Conservation (phyloP, 768 basidiomycete genomes). For the Pleurotus giganteus region DNA sequence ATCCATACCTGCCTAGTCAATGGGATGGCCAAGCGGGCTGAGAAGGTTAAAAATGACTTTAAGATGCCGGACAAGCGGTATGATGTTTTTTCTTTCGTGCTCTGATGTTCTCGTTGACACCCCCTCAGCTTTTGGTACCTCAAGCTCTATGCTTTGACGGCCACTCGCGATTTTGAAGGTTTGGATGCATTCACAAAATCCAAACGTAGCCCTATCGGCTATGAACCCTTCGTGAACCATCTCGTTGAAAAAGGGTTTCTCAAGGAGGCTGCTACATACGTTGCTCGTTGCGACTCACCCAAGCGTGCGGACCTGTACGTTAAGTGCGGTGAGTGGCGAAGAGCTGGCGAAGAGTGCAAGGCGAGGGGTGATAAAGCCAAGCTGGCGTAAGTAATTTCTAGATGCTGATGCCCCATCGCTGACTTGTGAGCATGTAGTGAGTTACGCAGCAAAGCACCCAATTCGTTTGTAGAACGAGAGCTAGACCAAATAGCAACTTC, state of each 20-base stretch:
- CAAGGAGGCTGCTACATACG: constrained; percentile 77
- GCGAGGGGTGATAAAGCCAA: constrained; percentile 82
- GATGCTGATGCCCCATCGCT: not conserved
- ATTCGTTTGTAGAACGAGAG: constrained; percentile 77
- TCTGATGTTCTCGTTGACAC: constrained; percentile 5
- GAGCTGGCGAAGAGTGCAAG: constrained; percentile 87
- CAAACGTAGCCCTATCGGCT: constrained; percentile 92
- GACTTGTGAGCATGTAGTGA: constrained; percentile 44
- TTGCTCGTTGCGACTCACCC: constrained; percentile 80
- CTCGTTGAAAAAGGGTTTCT: constrained; percentile 70
- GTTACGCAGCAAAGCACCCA: constrained; percentile 71
- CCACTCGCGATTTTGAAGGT: constrained; percentile 80
- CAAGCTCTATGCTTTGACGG: constrained; percentile 81
- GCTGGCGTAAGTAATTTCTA: constrained; percentile 64
- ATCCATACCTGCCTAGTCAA: constrained; percentile 75
- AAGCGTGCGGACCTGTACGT: constrained; percentile 86
- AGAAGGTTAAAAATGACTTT: constrained; percentile 86
- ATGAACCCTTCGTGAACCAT: constrained; percentile 84
- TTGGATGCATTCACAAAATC: constrained; percentile 85
- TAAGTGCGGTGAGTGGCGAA: constrained; percentile 85
- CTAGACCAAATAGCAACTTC: constrained; percentile 60
- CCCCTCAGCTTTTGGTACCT: constrained; percentile 84
- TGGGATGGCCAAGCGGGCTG: constrained; percentile 82
- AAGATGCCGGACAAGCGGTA: constrained; percentile 95
- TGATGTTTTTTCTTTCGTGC: constrained; percentile 16